These are phyloP conservation scores for Termitomyces sp. DNA, from an alignment of 768 basidiomycete species.

Conservation along the genomic window DNA sequence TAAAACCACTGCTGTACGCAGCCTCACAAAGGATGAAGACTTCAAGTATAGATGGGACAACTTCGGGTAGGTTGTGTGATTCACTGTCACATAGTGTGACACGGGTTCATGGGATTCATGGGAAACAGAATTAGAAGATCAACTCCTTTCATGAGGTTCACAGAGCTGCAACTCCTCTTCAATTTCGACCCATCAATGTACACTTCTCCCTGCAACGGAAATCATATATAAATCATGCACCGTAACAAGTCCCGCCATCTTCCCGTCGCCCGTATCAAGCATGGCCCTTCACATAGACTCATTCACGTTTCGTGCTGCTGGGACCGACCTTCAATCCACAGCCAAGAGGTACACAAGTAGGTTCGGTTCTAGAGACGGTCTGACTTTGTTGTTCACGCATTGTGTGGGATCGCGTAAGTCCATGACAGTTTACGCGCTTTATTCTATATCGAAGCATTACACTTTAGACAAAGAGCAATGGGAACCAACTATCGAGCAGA, in stretches of 20 bases:
- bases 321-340: slow-evolving; percentile 7
- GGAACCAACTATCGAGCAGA: slow-evolving; percentile 26
- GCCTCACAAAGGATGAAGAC: too few relatives aligned
- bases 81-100: too few relatives aligned
- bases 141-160: not conserved
- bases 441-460: not conserved
- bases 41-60: too few relatives aligned
- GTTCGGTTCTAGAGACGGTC: slow-evolving; percentile 1
- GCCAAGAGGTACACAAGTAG: slow-evolving; percentile 12
- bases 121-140: not conserved
- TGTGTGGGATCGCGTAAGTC: slow-evolving; percentile 13
- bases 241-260: not conserved
- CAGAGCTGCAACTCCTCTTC: not conserved
- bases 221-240: not conserved
- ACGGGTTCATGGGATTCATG: too few relatives aligned
- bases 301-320: slow-evolving; percentile 1
- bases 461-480: slow-evolving; percentile 31
- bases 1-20: too few relatives aligned
- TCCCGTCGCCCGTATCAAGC: not conserved
- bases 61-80: too few relatives aligned
- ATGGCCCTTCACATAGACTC: slow-evolving; percentile 4
- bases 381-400: slow-evolving; percentile 14
- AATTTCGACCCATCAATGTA: slow-evolving; percentile 1
- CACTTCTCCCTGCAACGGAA: not conserved
- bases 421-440: not conserved